Evolutionary conservation across 176 grass and related monocot species (phyloP).

Genomic region (Zea luxurians): DNA sequence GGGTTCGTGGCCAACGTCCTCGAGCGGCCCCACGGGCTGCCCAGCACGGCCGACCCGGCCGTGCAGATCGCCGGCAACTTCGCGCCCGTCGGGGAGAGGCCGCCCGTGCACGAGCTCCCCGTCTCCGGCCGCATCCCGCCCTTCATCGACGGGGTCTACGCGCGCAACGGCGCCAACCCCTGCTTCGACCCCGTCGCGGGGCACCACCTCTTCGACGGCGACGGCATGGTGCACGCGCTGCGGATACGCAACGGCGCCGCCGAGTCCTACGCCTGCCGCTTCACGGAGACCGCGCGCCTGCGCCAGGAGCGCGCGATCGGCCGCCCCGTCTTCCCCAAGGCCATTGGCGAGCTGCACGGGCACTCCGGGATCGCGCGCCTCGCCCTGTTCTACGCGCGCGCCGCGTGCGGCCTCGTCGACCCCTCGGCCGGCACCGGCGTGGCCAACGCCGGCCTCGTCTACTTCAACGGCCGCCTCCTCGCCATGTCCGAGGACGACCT

Average conservation of each 20-base stretch:
- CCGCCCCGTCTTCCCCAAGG: slow-evolving; percentile 73
- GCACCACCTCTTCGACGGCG: slow-evolving; percentile 94
- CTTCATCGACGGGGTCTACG: slow-evolving; percentile 77
- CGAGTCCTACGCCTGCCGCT: slow-evolving; percentile 71
- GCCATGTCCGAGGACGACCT: slow-evolving; percentile 99
- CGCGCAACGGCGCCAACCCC: slow-evolving; percentile 90
- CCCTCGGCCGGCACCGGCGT: slow-evolving; percentile 66
- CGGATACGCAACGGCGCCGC: slow-evolving; percentile 59
- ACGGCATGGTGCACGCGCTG: slow-evolving; percentile 89
- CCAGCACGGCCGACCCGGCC: slow-evolving; percentile 64
- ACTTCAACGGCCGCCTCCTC: slow-evolving; percentile 77
- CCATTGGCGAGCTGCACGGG: slow-evolving; percentile 90
- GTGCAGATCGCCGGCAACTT: slow-evolving; percentile 92
- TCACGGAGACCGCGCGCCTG: slow-evolving; percentile 67
- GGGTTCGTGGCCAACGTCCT: slow-evolving; percentile 58
- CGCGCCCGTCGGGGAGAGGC: slow-evolving; percentile 60
- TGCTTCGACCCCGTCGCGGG: slow-evolving; percentile 76
- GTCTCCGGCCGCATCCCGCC: slow-evolving; percentile 65
- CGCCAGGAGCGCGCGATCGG: slow-evolving; percentile 68
- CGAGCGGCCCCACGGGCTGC: slow-evolving; percentile 62
- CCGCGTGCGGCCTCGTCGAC: slow-evolving; percentile 72
- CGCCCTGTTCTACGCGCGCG: slow-evolving; percentile 71
- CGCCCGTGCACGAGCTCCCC: slow-evolving; percentile 40
- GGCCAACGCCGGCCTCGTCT: slow-evolving; percentile 82
- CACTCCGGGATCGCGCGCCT: slow-evolving; percentile 87